Evolutionary conservation across 495 filamentous ascomycete species (phyloP).

Genomic region (Neurospora sp.): DNA sequence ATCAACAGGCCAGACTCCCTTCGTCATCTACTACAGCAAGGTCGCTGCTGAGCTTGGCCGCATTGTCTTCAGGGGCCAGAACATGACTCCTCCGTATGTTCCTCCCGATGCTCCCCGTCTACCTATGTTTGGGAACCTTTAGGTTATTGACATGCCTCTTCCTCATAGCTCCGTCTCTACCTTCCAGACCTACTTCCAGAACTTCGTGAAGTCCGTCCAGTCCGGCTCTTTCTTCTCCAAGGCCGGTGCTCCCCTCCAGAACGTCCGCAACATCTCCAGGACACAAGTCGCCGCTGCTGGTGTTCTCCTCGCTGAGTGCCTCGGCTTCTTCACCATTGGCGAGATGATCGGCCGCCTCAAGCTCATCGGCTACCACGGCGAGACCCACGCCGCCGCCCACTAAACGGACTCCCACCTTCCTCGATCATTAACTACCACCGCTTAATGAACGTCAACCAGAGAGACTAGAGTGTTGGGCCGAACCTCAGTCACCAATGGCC

Average conservation of each 20-base stretch:
- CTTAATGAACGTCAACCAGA: background rate
- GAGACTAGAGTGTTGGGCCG: background rate
- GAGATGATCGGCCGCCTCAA: slow-evolving; percentile 94
- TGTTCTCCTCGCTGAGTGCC: slow-evolving; percentile 71
- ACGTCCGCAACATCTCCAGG: slow-evolving; percentile 56
- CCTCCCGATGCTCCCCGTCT: background rate
- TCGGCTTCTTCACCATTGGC: slow-evolving; percentile 96
- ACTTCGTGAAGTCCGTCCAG: slow-evolving; percentile 52
- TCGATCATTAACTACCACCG: background rate
- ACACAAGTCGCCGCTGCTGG: slow-evolving; percentile 59
- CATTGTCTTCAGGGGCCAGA: slow-evolving; percentile 78
- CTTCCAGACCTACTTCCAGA: slow-evolving; percentile 82
- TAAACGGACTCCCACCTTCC: background rate
- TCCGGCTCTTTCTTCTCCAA: slow-evolving; percentile 39
- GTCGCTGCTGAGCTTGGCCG: slow-evolving; percentile 80
- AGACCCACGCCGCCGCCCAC: slow-evolving; percentile 47
- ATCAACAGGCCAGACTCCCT: slow-evolving; percentile 67
- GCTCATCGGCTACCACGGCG: slow-evolving; percentile 83
- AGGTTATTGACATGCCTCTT: slow-evolving; percentile 19
- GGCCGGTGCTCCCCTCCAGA: slow-evolving; percentile 43
- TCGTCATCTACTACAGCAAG: slow-evolving; percentile 78
- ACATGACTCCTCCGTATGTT: slow-evolving; percentile 90
- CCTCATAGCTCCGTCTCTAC: slow-evolving; percentile 57
- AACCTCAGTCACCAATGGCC: background rate
- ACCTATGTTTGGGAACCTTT: background rate